Conservation (phyloP, 352 stramenopile species). For the Thraustotheca clavata region DNA sequence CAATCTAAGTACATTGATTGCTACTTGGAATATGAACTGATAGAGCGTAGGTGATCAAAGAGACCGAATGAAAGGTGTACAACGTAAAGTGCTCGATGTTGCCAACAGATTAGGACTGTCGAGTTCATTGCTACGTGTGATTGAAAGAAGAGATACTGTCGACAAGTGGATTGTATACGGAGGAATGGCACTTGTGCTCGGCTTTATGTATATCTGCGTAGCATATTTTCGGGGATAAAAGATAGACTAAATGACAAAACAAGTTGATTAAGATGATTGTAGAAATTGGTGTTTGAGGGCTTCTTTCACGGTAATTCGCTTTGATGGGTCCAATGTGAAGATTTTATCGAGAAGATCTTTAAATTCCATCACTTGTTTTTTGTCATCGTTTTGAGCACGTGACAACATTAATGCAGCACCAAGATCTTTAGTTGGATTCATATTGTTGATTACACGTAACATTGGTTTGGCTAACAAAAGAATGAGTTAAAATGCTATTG, state of each 20-base stretch:
- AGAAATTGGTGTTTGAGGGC: conserved; percentile 78
- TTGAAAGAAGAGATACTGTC: conserved; percentile 70
- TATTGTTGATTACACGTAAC: conserved; percentile 54
- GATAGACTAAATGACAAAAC: neutral
- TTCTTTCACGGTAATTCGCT: conserved; percentile 64
- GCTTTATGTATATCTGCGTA: conserved; percentile 72
- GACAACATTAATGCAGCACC: conserved; percentile 38
- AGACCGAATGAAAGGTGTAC: conserved; percentile 38
- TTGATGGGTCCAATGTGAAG: conserved; percentile 70
- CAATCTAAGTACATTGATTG: conserved; percentile 42
- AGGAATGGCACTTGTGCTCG: conserved; percentile 74
- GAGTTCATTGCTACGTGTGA: conserved; percentile 70
- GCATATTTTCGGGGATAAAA: conserved; percentile 29
- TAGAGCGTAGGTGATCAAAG: neutral
- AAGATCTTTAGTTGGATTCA: conserved; percentile 59
- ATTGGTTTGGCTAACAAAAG: conserved; percentile 46
- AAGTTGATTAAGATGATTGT: neutral
- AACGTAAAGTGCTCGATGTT: conserved; percentile 73
- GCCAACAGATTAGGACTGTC: conserved; percentile 77
- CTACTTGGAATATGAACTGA: conserved; percentile 30
- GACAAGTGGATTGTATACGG: conserved; percentile 80
- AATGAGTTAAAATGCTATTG: neutral
- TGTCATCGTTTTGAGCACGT: conserved; percentile 58
- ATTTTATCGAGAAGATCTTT: conserved; percentile 74
- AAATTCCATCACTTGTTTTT: conserved; percentile 53